Evolutionary conservation across 1,284 basidiomycete species (phyloP), one percentile per base, ranked within the genome.

Genomic region (Megacollybia platyphylla): DNA sequence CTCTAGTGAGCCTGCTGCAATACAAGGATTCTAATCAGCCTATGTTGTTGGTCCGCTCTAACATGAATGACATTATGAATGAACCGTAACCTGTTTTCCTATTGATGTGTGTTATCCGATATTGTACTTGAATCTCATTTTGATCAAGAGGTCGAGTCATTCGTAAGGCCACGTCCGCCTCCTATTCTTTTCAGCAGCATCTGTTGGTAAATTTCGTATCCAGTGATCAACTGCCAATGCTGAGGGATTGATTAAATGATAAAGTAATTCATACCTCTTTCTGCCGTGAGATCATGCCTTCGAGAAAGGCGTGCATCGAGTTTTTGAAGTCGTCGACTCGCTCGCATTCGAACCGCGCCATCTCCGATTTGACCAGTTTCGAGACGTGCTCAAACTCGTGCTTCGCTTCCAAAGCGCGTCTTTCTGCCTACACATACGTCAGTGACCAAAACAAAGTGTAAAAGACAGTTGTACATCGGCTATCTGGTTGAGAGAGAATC

Each of bases 291-390:
- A 91, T 82, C 80, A 92, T 85, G 7, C 85, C 85, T 40, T 85
- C 81, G 46, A 93, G 61, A 61, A 88, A 91, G 1, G 68, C 68
- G 52, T 85, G 83, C 45, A 94, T 59, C 2, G 79, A 71, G 28
- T 70, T 65, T 57, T 88, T 90, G 58, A 94, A 89, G 55, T 94
- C 90, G 38, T 88, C 80, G 26, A 97, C 77, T 36, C 92, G 77
- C 61, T 97, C 93, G 54, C 81, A 74, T 62, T 99, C 94, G 56
- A 98, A 97, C 28, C 92, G 69, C n/a, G 79, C 80, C 54, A 96
- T 81, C 63, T 99, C 96, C 3, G 73, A 64, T 62, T 97, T 97
- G 54, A 92, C 83, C 20, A 96, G 66, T 50, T 81, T 81, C 24
- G 89, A 86, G 5, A 87, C 83, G 26, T 84, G 75, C 37, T 97